Evolutionary conservation across 495 filamentous ascomycete genomes (phyloP), one percentile per base, ranked within the genome.

Genomic region (Penicillium desertorum): DNA sequence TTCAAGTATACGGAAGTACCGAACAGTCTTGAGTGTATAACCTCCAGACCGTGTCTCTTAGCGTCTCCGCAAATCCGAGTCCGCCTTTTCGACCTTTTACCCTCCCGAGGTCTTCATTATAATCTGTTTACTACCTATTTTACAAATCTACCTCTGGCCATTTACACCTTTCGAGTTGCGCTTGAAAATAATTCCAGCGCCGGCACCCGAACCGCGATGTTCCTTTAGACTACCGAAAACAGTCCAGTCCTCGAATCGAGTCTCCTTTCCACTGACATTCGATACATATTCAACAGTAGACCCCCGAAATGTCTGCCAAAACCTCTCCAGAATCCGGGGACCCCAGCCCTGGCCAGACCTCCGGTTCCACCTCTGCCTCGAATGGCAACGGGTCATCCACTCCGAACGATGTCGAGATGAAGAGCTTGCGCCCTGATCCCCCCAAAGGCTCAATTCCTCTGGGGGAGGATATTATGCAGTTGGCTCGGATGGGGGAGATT

Each of bases 401-500:
- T 14, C 85, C 87, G 20, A 86, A 82, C 69, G 84, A 82, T 54
- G 75, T 92, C 64, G 90, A 92, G 71, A 76, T 93, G 51, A 84
- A 86, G 51, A 80, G 75, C 56, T 82, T 92, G 69, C 79, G 81
- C 20, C 69, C 78, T 19, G 71, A 71, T 55, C 66, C 51, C 17
- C 61, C 64, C 34, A 75, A 74, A 62, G 70, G 72, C 17, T 76
- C 73, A 44, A 74, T 86, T 32, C 83, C 86, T 5, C 49, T 88
- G 1, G 89, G 89, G 53, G 83, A 91, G 54, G 94, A 98, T 77
- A 87, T 98, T 51, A 96, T 98, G 91, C 93, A 97, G 74, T 81
- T 97, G 64, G 90, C 94, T 36, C 83, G 93, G 49, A 69, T 94
- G 57, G 94, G 94, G 29, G 93, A 98, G 65, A 82, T 96, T 66